These are phyloP conservation scores for Penicillium sp. DNA, from an alignment of 2,329 filamentous ascomycete species.

Conservation along the genomic window DNA sequence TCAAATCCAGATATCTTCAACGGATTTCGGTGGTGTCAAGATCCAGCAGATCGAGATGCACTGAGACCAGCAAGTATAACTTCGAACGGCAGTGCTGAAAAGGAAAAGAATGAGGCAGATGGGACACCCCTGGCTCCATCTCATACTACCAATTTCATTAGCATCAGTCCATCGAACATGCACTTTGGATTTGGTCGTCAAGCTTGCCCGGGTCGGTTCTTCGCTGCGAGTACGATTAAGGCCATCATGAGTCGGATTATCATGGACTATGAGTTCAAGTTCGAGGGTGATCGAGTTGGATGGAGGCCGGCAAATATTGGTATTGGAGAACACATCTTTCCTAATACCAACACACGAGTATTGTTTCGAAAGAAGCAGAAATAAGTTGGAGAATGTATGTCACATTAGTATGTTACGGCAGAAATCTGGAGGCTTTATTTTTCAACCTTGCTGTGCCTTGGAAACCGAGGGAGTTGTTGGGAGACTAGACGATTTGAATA, in stretches of 20 bases:
- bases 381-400: background rate
- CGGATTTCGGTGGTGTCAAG: slow-evolving; percentile 38
- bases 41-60: slow-evolving; percentile 23
- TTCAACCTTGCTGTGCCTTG: background rate
- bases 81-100: slow-evolving; percentile 7
- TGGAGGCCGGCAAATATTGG: slow-evolving; percentile 32
- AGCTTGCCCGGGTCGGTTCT: slow-evolving; percentile 40
- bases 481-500: background rate
- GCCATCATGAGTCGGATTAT: slow-evolving; percentile 37
- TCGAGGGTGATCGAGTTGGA: slow-evolving; percentile 25
- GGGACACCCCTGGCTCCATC: slow-evolving; percentile 33
- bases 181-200: slow-evolving; percentile 26
- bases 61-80: background rate
- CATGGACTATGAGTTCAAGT: slow-evolving; percentile 40
- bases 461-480: background rate
- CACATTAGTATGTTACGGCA: background rate
- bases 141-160: slow-evolving; percentile 8
- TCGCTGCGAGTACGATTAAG: slow-evolving; percentile 36
- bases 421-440: background rate
- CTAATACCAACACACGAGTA: slow-evolving; percentile 30
- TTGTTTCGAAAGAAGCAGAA: slow-evolving; percentile 31
- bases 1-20: slow-evolving; percentile 32
- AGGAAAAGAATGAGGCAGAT: slow-evolving; percentile 33
- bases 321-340: slow-evolving; percentile 40
- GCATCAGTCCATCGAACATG: slow-evolving; percentile 13